Evolutionary conservation across 2,329 filamentous ascomycete species (phyloP).

Genomic region (Stenocarpella maydis): DNA sequence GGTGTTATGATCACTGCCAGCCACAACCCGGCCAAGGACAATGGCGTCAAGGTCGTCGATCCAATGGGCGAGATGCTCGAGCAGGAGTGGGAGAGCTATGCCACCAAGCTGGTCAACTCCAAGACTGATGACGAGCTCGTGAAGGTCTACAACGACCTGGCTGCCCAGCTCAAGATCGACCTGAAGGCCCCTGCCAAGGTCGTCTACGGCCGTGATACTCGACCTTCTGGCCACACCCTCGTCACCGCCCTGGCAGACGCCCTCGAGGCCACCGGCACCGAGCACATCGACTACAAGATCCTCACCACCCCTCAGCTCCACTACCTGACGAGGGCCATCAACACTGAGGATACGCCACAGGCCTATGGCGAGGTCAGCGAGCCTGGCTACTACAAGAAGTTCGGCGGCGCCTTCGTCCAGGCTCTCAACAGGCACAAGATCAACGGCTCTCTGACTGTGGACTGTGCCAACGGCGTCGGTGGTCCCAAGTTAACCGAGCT

Average conservation of each 20-base stretch:
- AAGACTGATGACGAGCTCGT: constrained; percentile 77
- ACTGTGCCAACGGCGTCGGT: constrained; percentile 96
- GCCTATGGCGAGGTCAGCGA: constrained; percentile 91
- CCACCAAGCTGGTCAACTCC: constrained; percentile 89
- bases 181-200: constrained; percentile 76
- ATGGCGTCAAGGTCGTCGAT: constrained; percentile 95
- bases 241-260: constrained; percentile 82
- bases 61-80: constrained; percentile 98
- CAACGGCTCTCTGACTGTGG: constrained; percentile 79
- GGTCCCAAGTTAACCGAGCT: constrained; percentile 89
- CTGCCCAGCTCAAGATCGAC: constrained; percentile 79
- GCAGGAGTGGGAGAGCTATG: constrained; percentile 91
- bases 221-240: constrained; percentile 87
- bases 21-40: constrained; percentile 89
- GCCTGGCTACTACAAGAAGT: constrained; percentile 93
- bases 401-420: constrained; percentile 82
- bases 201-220: constrained; percentile 90
- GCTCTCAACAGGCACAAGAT: constrained; percentile 82
- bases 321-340: constrained; percentile 93
- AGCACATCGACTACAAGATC: constrained; percentile 86
- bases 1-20: constrained; percentile 97
- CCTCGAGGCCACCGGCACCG: constrained; percentile 76
- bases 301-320: constrained; percentile 98
- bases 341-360: constrained; percentile 87
- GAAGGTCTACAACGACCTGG: constrained; percentile 78